These are phyloP conservation scores for Phaeosphaeriaceae sp. DNA, from an alignment of 2,329 filamentous ascomycete genomes.

Conservation along the genomic window DNA sequence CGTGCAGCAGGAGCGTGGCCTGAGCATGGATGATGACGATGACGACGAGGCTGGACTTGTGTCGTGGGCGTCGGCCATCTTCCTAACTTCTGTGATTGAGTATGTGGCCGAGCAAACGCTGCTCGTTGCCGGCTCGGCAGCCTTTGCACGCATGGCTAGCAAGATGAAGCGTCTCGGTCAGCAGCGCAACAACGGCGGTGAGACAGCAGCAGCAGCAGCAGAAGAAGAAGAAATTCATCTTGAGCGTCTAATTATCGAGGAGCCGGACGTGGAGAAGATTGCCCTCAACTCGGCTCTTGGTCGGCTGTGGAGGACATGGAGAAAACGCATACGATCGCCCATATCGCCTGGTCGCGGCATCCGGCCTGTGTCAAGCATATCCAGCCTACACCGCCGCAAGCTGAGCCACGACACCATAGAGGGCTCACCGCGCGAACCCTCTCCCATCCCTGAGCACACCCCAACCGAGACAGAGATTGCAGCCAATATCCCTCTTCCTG, in stretches of 20 bases:
- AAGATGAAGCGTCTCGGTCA: conserved; percentile 47
- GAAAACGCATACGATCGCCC: conserved; percentile 72
- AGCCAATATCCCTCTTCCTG: conserved; percentile 71
- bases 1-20: conserved; percentile 73
- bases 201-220: no score
- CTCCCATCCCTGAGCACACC: conserved; percentile 50
- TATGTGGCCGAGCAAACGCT: conserved; percentile 91
- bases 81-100: conserved; percentile 92
- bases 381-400: conserved; percentile 38
- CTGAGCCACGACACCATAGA: conserved; percentile 39
- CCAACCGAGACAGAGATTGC: conserved; percentile 56
- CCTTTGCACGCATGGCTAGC: conserved; percentile 67
- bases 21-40: conserved; percentile 60
- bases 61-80: conserved; percentile 91
- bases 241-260: conserved; percentile 81
- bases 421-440: conserved; percentile 26
- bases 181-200: conserved; percentile 30
- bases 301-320: conserved; percentile 92
- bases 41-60: conserved; percentile 58
- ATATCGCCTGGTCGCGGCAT: conserved; percentile 29
- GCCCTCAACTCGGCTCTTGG: conserved; percentile 89
- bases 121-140: conserved; percentile 83
- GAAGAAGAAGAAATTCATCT: conserved; percentile 62
- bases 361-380: conserved; percentile 35
- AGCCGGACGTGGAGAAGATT: conserved; percentile 90